Conservation (phyloP, 805 yeast species). For the Hanseniaspora thailandica region DNA sequence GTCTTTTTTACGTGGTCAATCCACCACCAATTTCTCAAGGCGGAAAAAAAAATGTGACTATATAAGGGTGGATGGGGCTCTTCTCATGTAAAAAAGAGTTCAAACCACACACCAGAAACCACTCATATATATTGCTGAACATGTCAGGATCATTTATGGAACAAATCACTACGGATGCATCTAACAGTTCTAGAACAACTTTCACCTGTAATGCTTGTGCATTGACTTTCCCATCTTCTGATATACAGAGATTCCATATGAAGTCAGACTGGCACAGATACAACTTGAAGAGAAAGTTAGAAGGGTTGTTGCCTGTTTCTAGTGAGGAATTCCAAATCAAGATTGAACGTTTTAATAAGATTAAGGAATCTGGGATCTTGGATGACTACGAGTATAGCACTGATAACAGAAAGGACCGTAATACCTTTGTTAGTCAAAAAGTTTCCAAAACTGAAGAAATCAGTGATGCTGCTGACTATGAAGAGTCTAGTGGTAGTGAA, state of each 20-base stretch:
- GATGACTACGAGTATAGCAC: conserved; percentile 39
- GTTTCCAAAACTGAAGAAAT: conserved; percentile 1
- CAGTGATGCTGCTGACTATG: conserved; percentile 14
- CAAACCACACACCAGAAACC: too few species aligned
- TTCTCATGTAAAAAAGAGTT: too few species aligned
- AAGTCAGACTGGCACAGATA: conserved; percentile 97
- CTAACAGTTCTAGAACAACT: conserved; percentile 11
- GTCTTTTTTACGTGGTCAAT: too few species aligned
- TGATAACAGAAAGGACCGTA: neutral
- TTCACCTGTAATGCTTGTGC: conserved; percentile 86
- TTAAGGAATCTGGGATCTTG: conserved; percentile 5
- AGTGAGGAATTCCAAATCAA: conserved; percentile 38
- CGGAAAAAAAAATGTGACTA: too few species aligned
- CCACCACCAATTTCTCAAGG: too few species aligned
- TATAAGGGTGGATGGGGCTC: too few species aligned
- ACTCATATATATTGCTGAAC: neutral
- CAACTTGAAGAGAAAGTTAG: conserved; percentile 86
- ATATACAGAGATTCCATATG: conserved; percentile 84
- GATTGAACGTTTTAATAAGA: conserved; percentile 27
- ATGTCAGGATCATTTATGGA: conserved; percentile 1
- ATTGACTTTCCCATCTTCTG: conserved; percentile 69
- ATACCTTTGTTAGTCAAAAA: neutral
- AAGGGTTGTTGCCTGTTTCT: conserved; percentile 61
- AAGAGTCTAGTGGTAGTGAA: conserved; percentile 4
- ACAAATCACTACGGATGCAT: neutral